Percentiles rank a stretch among this genome's conserved stretches.
These are phyloP conservation scores for Neurospora pannonica DNA, from an alignment of 495 filamentous ascomycete genomes.

Conservation along the genomic window DNA sequence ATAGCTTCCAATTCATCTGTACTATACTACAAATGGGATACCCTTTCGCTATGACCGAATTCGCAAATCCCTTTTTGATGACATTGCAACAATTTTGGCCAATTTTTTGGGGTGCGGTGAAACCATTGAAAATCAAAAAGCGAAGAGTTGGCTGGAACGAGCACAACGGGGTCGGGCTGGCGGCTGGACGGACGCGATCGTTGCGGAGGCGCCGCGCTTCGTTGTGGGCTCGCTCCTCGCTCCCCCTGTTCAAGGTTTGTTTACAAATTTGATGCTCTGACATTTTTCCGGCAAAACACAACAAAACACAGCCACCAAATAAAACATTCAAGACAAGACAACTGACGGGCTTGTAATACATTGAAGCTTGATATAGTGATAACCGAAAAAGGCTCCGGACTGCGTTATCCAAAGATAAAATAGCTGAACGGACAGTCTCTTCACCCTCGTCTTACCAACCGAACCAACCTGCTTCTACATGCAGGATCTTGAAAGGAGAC, in stretches of 20 bases:
- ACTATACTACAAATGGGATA: neutral
- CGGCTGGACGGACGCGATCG: neutral
- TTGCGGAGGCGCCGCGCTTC: neutral
- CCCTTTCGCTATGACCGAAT: neutral
- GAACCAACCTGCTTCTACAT: neutral
- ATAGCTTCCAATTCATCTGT: neutral
- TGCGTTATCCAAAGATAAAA: neutral
- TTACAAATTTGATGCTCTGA: neutral
- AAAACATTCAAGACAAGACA: neutral
- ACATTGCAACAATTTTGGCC: neutral
- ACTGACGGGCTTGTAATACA: neutral
- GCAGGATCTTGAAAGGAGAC: neutral
- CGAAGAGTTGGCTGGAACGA: neutral
- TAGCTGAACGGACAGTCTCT: neutral
- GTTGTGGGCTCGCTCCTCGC: neutral
- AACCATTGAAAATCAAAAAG: neutral
- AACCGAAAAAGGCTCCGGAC: too few species aligned
- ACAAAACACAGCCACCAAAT: neutral
- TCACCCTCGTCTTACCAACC: neutral
- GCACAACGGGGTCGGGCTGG: neutral
- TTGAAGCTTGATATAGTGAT: neutral
- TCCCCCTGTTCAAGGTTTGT: neutral
- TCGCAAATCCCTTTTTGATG: neutral
- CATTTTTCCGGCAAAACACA: neutral
- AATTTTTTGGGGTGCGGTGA: neutral